phyloP scores from a whole-genome alignment of 202 grass and related monocot genomes.

The Saccharum hybrid region DNA sequence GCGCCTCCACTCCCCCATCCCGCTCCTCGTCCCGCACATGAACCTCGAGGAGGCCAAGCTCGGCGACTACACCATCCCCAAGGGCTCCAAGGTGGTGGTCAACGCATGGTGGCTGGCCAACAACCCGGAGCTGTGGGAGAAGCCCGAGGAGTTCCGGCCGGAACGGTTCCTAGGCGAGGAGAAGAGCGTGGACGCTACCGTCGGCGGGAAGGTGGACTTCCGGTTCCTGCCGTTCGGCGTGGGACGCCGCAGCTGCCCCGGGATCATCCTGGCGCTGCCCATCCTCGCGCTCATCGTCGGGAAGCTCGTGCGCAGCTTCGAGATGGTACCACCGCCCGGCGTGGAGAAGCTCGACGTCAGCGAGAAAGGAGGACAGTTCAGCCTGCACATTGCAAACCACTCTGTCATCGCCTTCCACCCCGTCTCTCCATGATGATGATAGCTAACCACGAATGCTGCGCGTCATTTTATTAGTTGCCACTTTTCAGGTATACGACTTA shows the following conservation, averaged over 20 bases:
- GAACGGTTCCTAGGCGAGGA: conserved; percentile 69
- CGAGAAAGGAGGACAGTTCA: conserved; percentile 86
- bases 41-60: conserved; percentile 3
- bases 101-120: conserved; percentile 89
- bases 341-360: conserved; percentile 66
- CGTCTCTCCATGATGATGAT: conserved; percentile 26
- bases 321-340: conserved; percentile 75
- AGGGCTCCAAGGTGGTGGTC: conserved; percentile 75
- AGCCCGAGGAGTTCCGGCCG: conserved; percentile 48
- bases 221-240: neutral
- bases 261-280: conserved; percentile 41
- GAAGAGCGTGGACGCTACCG: conserved; percentile 60
- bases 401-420: conserved; percentile 61
- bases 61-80: neutral
- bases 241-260: neutral
- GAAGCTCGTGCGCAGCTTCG: conserved; percentile 76
- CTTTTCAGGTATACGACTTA: neutral
- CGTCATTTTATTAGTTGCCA: neutral
- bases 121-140: conserved; percentile 72
- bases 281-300: conserved; percentile 79
- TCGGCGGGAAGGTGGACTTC: conserved; percentile 48
- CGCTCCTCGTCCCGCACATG: conserved; percentile 11
- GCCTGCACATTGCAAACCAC: conserved; percentile 79
- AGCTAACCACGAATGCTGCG: neutral
- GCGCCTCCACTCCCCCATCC: neutral